These are phyloP conservation scores for Rhexocercosporidium sp. DNA, from an alignment of 2,329 filamentous ascomycete genomes.

Conservation along the genomic window DNA sequence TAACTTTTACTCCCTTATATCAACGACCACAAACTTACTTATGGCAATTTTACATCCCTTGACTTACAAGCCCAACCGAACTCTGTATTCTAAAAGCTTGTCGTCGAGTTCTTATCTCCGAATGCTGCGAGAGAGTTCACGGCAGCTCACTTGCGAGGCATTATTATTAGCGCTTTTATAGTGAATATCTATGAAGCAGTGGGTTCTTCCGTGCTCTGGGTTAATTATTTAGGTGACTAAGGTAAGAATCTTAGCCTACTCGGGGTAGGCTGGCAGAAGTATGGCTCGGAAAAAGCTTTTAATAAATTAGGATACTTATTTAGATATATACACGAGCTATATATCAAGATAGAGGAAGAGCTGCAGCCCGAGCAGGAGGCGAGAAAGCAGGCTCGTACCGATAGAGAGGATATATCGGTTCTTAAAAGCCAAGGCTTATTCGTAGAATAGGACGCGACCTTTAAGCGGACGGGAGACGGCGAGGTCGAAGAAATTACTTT, in stretches of 20 bases:
- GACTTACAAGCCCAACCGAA: neutral
- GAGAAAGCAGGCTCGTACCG: neutral
- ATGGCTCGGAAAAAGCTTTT: neutral
- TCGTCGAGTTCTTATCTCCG: neutral
- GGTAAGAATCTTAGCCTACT: neutral
- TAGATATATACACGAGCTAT: constrained; percentile 3
- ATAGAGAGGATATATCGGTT: neutral
- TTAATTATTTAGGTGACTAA: neutral
- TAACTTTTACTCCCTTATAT: neutral
- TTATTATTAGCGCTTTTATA: neutral
- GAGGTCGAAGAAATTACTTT: neutral
- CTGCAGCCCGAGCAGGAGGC: constrained; percentile 1
- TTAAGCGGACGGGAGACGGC: neutral
- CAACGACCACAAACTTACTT: neutral
- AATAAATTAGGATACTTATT: neutral
- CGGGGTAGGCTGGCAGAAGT: neutral
- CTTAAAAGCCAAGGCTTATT: neutral
- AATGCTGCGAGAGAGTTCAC: neutral
- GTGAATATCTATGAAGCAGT: neutral
- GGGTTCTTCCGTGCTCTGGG: neutral
- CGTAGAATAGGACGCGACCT: neutral
- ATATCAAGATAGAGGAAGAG: neutral
- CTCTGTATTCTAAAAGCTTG: neutral
- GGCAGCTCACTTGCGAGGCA: neutral
- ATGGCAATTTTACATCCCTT: neutral